Conservation (phyloP, 2,329 filamentous ascomycete genomes). For the Scolecobasidium constrictum region DNA sequence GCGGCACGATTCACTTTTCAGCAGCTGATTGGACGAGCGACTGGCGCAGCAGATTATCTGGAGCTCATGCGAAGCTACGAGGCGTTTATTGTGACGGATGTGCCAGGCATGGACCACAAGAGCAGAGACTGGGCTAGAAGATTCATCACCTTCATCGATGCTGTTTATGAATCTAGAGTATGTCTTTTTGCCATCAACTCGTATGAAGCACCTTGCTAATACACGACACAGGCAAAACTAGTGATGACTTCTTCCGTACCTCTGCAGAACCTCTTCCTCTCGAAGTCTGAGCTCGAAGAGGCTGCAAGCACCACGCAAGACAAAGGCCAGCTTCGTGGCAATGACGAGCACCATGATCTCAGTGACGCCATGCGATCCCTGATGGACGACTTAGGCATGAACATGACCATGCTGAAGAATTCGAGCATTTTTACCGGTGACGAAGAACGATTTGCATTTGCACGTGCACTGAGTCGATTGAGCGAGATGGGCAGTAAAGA, state of each 20-base stretch:
- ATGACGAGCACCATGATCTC: slow-evolving; percentile 39
- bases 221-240: slow-evolving; percentile 65
- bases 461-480: slow-evolving; percentile 71
- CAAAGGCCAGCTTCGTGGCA: slow-evolving; percentile 28
- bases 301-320: slow-evolving; percentile 31
- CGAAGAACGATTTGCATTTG: slow-evolving; percentile 94
- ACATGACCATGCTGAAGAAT: slow-evolving; percentile 73
- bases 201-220: slow-evolving; percentile 1
- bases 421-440: slow-evolving; percentile 85
- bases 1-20: slow-evolving; percentile 89
- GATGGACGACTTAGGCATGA: slow-evolving; percentile 81
- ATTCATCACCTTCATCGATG: slow-evolving; percentile 97
- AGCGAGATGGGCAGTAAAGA: slow-evolving; percentile 89
- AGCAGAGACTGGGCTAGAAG: slow-evolving; percentile 79
- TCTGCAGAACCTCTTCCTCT: slow-evolving; percentile 75
- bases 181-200: slow-evolving; percentile 13
- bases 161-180: slow-evolving; percentile 70
- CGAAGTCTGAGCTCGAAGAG: slow-evolving; percentile 38
- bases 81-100: slow-evolving; percentile 81
- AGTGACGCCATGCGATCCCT: slow-evolving; percentile 65
- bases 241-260: slow-evolving; percentile 86
- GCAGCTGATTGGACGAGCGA: slow-evolving; percentile 79
- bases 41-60: slow-evolving; percentile 88
- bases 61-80: slow-evolving; percentile 86
- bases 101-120: slow-evolving; percentile 82